Percentiles rank a stretch among this genome's conserved stretches.
Conservation (phyloP, 352 stramenopile species). For the Globisporangium cylindrosporum region DNA sequence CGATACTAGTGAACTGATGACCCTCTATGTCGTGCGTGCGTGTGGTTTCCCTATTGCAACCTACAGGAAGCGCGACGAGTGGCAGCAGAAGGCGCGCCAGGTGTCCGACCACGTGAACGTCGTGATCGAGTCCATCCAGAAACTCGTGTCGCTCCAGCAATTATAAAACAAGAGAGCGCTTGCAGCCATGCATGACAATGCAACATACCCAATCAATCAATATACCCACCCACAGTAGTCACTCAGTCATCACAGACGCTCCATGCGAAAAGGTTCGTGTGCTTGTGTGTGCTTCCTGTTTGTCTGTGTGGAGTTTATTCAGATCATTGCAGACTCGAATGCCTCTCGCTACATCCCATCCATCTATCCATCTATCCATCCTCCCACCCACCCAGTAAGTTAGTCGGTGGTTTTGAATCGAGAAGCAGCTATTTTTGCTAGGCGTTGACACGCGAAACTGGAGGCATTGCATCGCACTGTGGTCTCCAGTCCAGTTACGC, state of each 20-base stretch:
- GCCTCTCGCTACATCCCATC: too few relatives aligned
- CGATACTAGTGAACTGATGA: not conserved
- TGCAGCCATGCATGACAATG: not conserved
- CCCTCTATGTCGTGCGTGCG: not conserved
- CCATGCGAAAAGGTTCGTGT: too few relatives aligned
- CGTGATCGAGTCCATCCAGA: slow-evolving; percentile 71
- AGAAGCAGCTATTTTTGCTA: not conserved
- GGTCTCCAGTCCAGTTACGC: not conserved
- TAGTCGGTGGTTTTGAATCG: too few relatives aligned
- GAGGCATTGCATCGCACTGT: not conserved
- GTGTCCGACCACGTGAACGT: slow-evolving; percentile 73
- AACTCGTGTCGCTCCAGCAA: slow-evolving; percentile 63
- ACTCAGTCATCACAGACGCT: too few relatives aligned
- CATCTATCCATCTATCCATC: too few relatives aligned
- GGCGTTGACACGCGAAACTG: not conserved
- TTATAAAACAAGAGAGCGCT: not conserved
- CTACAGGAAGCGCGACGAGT: slow-evolving; percentile 58
- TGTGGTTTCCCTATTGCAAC: not conserved
- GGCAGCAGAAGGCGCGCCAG: slow-evolving; percentile 68
- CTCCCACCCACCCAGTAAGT: too few relatives aligned
- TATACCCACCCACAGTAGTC: not conserved
- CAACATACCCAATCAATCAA: not conserved
- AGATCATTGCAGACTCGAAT: too few relatives aligned
- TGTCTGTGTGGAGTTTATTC: too few relatives aligned
- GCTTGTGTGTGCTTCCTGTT: too few relatives aligned